Percentiles rank a stretch among this genome's conserved stretches.
These are phyloP conservation scores for Euphorbia pulcherrima DNA, from an alignment of 345 rosid species.

Conservation along the genomic window DNA sequence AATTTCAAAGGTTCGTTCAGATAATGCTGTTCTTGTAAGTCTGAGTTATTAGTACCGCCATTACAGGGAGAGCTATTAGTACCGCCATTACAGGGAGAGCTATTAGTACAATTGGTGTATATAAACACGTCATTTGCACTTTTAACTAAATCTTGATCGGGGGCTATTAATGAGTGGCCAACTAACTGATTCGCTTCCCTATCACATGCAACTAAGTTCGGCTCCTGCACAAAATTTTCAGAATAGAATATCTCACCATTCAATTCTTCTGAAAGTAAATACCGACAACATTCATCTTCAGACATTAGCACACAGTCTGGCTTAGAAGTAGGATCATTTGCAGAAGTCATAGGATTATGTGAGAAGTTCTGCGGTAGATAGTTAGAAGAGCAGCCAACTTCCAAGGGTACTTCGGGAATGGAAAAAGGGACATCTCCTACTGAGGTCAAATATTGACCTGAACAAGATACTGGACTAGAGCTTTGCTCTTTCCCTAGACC, in stretches of 20 bases:
- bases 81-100: slow-evolving; percentile 43
- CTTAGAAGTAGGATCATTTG: slow-evolving; percentile 40
- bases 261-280: slow-evolving; percentile 59
- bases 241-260: slow-evolving; percentile 39
- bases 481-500: slow-evolving; percentile 45
- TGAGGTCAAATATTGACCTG: slow-evolving; percentile 52
- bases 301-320: slow-evolving; percentile 57
- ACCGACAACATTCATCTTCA: slow-evolving; percentile 85
- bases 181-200: slow-evolving; percentile 41
- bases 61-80: slow-evolving; percentile 41
- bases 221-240: slow-evolving; percentile 37
- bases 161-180: slow-evolving; percentile 38
- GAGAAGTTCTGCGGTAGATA: slow-evolving; percentile 40
- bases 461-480: slow-evolving; percentile 54
- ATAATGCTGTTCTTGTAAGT: slow-evolving; percentile 46
- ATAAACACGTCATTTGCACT: slow-evolving; percentile 43
- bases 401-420: slow-evolving; percentile 56
- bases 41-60: slow-evolving; percentile 31
- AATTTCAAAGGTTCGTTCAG: slow-evolving; percentile 53
- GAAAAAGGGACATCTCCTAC: slow-evolving; percentile 45
- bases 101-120: slow-evolving; percentile 37
- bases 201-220: slow-evolving; percentile 33
- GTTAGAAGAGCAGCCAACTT: slow-evolving; percentile 49
- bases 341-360: slow-evolving; percentile 36
- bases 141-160: slow-evolving; percentile 41